Evolutionary conservation across 192 early-diverging fungal genomes (phyloP).

Genomic region (Umbelopsis isabellina): DNA sequence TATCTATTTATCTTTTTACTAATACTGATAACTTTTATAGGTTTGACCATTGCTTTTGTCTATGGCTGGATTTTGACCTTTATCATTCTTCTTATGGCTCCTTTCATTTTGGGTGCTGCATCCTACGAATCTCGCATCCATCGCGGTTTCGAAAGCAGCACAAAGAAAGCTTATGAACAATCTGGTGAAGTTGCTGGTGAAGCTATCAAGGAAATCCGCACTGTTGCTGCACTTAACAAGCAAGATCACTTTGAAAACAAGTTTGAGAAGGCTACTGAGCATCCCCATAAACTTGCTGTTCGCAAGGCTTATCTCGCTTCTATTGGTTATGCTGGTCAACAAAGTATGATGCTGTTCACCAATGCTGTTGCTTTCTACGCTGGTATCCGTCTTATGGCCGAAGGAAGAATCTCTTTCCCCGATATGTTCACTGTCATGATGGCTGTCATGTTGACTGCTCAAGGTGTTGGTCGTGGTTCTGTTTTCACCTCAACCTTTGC

Average conservation of each 20-base stretch:
- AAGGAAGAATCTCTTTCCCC: slow-evolving; percentile 18
- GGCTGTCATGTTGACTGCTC: slow-evolving; percentile 33
- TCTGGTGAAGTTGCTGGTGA: slow-evolving; percentile 85
- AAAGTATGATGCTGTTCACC: slow-evolving; percentile 71
- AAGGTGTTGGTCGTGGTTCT: slow-evolving; percentile 63
- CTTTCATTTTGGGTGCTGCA: slow-evolving; percentile 58
- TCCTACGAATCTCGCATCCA: slow-evolving; percentile 56
- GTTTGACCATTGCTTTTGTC: slow-evolving; percentile 65
- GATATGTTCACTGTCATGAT: slow-evolving; percentile 28
- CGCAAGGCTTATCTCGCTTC: slow-evolving; percentile 65
- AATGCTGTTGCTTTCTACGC: slow-evolving; percentile 77
- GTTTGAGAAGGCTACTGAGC: slow-evolving; percentile 63
- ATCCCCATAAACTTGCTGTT: slow-evolving; percentile 70
- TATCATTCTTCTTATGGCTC: slow-evolving; percentile 67
- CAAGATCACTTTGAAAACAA: slow-evolving; percentile 70
- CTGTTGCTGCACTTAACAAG: slow-evolving; percentile 79
- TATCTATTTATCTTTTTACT: not conserved
- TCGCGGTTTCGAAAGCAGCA: slow-evolving; percentile 63
- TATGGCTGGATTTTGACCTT: slow-evolving; percentile 84
- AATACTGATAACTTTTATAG: slow-evolving; percentile 7
- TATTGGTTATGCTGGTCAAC: slow-evolving; percentile 77
- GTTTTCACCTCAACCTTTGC: slow-evolving; percentile 73
- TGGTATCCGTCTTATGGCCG: slow-evolving; percentile 49
- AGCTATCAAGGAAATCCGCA: slow-evolving; percentile 84
- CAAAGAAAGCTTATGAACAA: slow-evolving; percentile 75